phyloP scores from a whole-genome alignment of 441 rosid genomes.

The Dalechampia spathulata region DNA sequence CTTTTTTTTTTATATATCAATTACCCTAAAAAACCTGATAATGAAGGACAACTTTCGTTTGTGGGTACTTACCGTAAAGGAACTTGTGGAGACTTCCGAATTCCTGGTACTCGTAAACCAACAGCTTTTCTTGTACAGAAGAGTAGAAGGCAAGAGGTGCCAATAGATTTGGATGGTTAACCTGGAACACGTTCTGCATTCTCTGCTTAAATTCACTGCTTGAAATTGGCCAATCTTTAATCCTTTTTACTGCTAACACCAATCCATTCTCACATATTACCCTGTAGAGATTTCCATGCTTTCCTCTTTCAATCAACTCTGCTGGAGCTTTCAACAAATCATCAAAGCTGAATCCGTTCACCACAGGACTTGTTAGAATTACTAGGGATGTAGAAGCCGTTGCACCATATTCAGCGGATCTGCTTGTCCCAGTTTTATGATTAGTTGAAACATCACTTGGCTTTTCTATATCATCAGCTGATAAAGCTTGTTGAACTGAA shows the following conservation, averaged over 20 bases:
- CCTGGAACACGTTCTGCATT: slow-evolving; percentile 43
- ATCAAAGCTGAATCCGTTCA: slow-evolving; percentile 39
- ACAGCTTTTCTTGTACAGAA: slow-evolving; percentile 44
- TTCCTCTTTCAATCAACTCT: slow-evolving; percentile 50
- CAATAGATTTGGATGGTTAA: slow-evolving; percentile 42
- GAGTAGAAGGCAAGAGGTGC: slow-evolving; percentile 43
- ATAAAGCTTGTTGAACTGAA: slow-evolving; percentile 19
- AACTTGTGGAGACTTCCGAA: slow-evolving; percentile 46
- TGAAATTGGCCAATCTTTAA: slow-evolving; percentile 52
- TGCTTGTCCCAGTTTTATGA: slow-evolving; percentile 18
- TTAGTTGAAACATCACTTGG: slow-evolving; percentile 20
- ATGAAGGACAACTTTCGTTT: too few relatives aligned
- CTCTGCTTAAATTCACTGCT: slow-evolving; percentile 34
- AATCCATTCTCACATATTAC: slow-evolving; percentile 33
- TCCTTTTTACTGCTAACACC: slow-evolving; percentile 49
- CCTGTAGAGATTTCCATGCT: slow-evolving; percentile 43
- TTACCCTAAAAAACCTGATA: too few relatives aligned
- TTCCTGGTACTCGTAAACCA: slow-evolving; percentile 45
- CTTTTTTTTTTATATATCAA: too few relatives aligned
- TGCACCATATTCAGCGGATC: slow-evolving; percentile 28
- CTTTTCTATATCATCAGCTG: slow-evolving; percentile 23
- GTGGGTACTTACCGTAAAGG: slow-evolving; percentile 36
- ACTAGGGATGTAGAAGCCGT: slow-evolving; percentile 31
- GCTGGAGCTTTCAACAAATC: slow-evolving; percentile 59
- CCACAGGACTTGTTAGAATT: slow-evolving; percentile 38